Conservation (phyloP, 768 basidiomycete species). For the Phlegmacium glaucopus region DNA sequence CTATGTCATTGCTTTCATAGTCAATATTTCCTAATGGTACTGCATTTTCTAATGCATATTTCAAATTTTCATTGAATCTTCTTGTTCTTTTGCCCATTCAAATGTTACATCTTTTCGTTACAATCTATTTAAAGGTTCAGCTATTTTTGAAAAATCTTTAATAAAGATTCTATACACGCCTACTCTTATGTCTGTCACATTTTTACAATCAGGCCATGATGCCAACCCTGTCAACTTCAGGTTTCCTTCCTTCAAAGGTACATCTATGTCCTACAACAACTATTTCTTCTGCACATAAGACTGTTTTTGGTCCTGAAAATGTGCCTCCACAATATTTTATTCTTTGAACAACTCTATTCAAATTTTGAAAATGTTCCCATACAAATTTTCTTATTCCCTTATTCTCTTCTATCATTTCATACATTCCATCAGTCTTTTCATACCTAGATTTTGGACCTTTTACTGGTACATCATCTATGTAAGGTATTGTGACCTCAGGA, state of each 20-base stretch:
- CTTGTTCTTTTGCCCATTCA: constrained; percentile 3
- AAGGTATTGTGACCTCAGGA: no score
- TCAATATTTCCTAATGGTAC: constrained; percentile 26
- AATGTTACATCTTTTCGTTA: constrained; percentile 14
- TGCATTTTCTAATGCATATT: constrained; percentile 13
- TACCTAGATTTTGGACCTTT: no score
- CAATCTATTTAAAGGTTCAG: constrained; percentile 15
- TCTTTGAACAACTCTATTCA: constrained; percentile 28
- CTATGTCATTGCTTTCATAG: constrained; percentile 19
- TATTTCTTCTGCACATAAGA: constrained; percentile 3
- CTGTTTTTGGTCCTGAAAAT: constrained; percentile 7
- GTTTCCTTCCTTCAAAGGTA: constrained; percentile 20
- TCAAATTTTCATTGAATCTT: constrained; percentile 17
- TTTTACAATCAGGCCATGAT: constrained; percentile 21
- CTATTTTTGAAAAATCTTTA: constrained; percentile 16
- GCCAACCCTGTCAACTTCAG: constrained; percentile 13
- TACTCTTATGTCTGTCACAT: constrained; percentile 14
- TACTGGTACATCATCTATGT: no score
- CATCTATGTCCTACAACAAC: constrained; percentile 6
- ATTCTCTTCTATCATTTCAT: constrained; percentile 32
- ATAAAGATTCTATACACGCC: constrained; percentile 23
- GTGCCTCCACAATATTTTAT: constrained; percentile 14
- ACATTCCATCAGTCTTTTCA: constrained; percentile 13
- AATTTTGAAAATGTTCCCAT: constrained; percentile 30
- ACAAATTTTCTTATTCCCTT: constrained; percentile 29